Evolutionary conservation across 352 stramenopile species (phyloP).

Genomic region (Phytopythium ostracodes): DNA sequence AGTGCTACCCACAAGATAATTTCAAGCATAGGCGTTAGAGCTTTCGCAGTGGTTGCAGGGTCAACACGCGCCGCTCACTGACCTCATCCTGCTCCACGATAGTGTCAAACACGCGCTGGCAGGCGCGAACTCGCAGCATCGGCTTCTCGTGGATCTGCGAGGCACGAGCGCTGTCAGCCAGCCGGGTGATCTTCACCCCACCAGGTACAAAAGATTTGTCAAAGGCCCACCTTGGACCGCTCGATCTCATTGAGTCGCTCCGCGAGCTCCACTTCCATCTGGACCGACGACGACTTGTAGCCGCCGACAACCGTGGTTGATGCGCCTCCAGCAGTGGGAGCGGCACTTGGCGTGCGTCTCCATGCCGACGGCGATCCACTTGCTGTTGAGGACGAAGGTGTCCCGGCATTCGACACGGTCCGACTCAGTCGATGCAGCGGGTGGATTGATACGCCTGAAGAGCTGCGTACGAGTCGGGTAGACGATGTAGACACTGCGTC

Average conservation of each 20-base stretch:
- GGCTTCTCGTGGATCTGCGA: conserved; percentile 52
- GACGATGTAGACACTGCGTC: background rate
- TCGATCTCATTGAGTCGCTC: conserved; percentile 68
- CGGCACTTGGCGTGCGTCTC: conserved; percentile 9
- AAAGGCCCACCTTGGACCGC: conserved; percentile 50
- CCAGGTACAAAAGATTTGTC: background rate
- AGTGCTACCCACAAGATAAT: conserved; percentile 25
- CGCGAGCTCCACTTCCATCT: conserved; percentile 62
- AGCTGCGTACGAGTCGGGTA: background rate
- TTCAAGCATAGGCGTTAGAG: background rate
- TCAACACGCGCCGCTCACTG: background rate
- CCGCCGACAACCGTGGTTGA: conserved; percentile 16
- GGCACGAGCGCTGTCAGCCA: conserved; percentile 1
- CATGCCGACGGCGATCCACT: background rate
- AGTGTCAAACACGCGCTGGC: conserved; percentile 40
- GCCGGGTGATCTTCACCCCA: background rate
- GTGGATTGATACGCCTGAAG: background rate
- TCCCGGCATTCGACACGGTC: background rate
- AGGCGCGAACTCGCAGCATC: conserved; percentile 42
- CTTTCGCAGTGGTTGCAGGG: background rate
- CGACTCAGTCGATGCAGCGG: background rate
- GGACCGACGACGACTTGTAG: conserved; percentile 43
- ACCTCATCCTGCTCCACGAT: conserved; percentile 66
- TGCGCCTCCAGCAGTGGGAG: background rate
- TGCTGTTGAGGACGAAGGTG: background rate